A percentile compares a stretch with the other conserved stretches of the same genome.
Evolutionary conservation across 495 filamentous ascomycete genomes (phyloP).

Genomic region (Cercophora scortea): DNA sequence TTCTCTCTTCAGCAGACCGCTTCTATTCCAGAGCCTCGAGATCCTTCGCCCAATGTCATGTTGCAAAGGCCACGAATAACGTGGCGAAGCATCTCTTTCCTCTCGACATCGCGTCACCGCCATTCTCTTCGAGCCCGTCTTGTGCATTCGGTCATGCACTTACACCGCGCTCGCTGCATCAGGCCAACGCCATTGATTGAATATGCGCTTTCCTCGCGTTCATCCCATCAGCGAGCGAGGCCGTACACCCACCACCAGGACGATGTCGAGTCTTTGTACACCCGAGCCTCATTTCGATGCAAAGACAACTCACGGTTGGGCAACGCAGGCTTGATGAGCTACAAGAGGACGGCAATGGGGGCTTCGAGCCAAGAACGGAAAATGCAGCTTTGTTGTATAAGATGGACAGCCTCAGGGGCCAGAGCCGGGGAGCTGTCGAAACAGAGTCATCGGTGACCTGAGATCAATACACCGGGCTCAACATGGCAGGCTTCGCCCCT

Average conservation of each 20-base stretch:
- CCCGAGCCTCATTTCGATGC: not conserved
- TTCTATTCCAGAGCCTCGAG: too few species aligned
- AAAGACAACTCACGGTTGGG: not conserved
- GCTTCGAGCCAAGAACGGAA: not conserved
- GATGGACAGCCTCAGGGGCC: not conserved
- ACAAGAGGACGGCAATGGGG: too few species aligned
- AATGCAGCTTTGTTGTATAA: not conserved
- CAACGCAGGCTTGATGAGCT: not conserved
- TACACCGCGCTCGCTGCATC: not conserved
- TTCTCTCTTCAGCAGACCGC: too few species aligned
- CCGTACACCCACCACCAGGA: not conserved
- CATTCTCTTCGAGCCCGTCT: too few species aligned
- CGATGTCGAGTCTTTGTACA: not conserved
- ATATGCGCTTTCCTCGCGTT: not conserved
- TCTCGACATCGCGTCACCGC: too few species aligned
- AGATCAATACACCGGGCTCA: not conserved
- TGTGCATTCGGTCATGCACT: not conserved
- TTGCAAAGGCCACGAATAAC: too few species aligned
- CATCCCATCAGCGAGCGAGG: not conserved
- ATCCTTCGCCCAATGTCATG: too few species aligned
- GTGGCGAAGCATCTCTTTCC: too few species aligned
- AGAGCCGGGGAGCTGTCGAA: not conserved
- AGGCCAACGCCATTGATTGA: not conserved
- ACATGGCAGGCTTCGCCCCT: not conserved
- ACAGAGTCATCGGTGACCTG: not conserved